These are phyloP conservation scores for Verticillium longisporum DNA, from an alignment of 2,329 filamentous ascomycete species.

Conservation along the genomic window DNA sequence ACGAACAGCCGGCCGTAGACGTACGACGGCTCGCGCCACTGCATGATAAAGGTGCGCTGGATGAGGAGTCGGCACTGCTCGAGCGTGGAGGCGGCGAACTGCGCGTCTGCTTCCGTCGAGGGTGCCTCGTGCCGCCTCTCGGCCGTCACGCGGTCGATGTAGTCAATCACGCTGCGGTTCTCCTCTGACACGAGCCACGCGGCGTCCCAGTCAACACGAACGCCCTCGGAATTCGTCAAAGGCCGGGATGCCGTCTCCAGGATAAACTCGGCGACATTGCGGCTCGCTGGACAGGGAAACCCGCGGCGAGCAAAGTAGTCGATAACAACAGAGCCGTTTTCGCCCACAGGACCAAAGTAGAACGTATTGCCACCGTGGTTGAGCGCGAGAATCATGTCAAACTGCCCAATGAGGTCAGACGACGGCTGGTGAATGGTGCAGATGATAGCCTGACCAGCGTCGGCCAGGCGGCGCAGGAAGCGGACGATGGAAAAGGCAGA, in stretches of 20 bases:
- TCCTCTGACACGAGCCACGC: slow-evolving; percentile 65
- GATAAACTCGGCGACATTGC: slow-evolving; percentile 44
- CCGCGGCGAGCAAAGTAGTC: slow-evolving; percentile 57
- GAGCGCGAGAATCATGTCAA: slow-evolving; percentile 66
- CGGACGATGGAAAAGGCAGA: slow-evolving; percentile 31
- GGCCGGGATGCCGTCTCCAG: slow-evolving; percentile 35
- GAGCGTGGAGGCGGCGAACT: slow-evolving; percentile 60
- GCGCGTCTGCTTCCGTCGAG: slow-evolving; percentile 22
- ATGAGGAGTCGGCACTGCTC: slow-evolving; percentile 61
- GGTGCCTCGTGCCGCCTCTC: slow-evolving; percentile 22
- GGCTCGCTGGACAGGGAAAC: slow-evolving; percentile 52
- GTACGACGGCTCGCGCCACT: slow-evolving; percentile 73
- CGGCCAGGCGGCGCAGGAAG: slow-evolving; percentile 40
- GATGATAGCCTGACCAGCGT: slow-evolving; percentile 58
- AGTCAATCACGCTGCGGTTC: slow-evolving; percentile 48
- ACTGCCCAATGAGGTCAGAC: slow-evolving; percentile 55
- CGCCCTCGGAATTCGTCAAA: slow-evolving; percentile 24
- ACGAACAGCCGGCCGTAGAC: slow-evolving; percentile 72
- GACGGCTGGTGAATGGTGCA: slow-evolving; percentile 60
- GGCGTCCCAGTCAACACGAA: slow-evolving; percentile 62
- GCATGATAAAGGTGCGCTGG: slow-evolving; percentile 62
- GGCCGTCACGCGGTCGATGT: slow-evolving; percentile 57
- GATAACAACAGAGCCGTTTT: slow-evolving; percentile 53
- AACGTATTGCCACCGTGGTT: slow-evolving; percentile 64
- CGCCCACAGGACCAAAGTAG: slow-evolving; percentile 66